phyloP scores from a whole-genome alignment of 2,329 filamentous ascomycete species.

The Talaromyces sp. region DNA sequence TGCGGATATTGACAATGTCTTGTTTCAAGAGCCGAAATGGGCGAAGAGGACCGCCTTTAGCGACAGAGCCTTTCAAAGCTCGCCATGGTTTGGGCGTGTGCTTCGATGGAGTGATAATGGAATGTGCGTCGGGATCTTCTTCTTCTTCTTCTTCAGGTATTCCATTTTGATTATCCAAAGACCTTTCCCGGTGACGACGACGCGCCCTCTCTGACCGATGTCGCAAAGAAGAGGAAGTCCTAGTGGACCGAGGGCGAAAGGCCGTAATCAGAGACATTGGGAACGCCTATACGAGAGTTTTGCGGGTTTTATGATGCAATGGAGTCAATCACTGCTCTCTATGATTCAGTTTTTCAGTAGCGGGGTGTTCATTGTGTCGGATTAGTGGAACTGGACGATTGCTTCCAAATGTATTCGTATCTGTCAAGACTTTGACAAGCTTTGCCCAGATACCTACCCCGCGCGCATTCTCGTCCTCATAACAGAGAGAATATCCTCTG shows the following conservation, averaged over 20 bases:
- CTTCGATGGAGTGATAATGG: constrained; percentile 35
- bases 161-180: constrained; percentile 3
- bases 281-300: background rate
- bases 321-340: background rate
- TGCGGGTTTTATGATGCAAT: background rate
- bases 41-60: constrained; percentile 41
- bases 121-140: constrained; percentile 28
- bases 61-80: constrained; percentile 28
- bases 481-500: background rate
- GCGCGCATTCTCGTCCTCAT: background rate
- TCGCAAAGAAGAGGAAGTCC: constrained; percentile 22
- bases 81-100: constrained; percentile 31
- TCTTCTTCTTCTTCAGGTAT: constrained; percentile 16
- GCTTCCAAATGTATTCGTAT: background rate
- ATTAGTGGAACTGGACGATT: background rate
- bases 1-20: constrained; percentile 45
- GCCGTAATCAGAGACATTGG: constrained; percentile 31
- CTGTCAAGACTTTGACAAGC: background rate
- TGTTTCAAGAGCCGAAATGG: constrained; percentile 52
- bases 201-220: constrained; percentile 19
- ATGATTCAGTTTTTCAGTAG: background rate
- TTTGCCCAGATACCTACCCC: background rate
- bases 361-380: background rate
- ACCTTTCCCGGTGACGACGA: constrained; percentile 17
- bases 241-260: constrained; percentile 30